Percentiles rank a stretch among this genome's conserved stretches.
phyloP scores from a whole-genome alignment of 345 rosid species.

The Corchorus olitorius region DNA sequence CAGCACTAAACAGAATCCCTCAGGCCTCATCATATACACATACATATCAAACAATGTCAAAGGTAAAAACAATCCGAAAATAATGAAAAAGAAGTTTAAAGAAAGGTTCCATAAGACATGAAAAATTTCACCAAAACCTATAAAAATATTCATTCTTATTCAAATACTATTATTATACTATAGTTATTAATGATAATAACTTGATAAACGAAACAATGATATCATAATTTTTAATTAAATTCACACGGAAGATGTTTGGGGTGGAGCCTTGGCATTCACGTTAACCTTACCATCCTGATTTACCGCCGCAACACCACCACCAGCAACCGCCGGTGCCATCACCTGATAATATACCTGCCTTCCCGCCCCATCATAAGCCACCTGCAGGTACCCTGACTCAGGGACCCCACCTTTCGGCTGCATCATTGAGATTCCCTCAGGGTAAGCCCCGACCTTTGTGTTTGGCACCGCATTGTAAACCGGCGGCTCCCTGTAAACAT shows the following conservation, averaged over 20 bases:
- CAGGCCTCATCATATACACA: neutral
- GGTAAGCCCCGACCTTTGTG: conserved; percentile 30
- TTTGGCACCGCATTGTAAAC: conserved; percentile 33
- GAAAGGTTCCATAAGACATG: neutral
- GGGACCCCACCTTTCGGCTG: conserved; percentile 32
- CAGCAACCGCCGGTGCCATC: conserved; percentile 17
- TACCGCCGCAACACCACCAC: conserved; percentile 25
- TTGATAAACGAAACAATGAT: conserved; percentile 18
- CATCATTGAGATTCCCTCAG: conserved; percentile 31
- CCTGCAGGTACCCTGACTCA: conserved; percentile 41
- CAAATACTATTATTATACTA: neutral
- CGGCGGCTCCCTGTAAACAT: conserved; percentile 43
- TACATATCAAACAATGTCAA: neutral
- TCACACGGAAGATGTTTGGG: conserved; percentile 36
- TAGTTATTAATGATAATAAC: neutral
- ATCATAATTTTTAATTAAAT: neutral
- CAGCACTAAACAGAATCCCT: neutral
- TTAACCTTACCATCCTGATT: conserved; percentile 52
- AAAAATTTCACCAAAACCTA: conserved; percentile 22
- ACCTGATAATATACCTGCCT: conserved; percentile 55
- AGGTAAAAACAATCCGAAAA: neutral
- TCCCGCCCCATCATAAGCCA: conserved; percentile 53
- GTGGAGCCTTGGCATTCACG: conserved; percentile 27
- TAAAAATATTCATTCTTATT: conserved; percentile 22
- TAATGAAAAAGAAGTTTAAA: neutral